These are phyloP conservation scores for Ensete ventricosum DNA, from an alignment of 176 grass and related monocot species.

Conservation along the genomic window DNA sequence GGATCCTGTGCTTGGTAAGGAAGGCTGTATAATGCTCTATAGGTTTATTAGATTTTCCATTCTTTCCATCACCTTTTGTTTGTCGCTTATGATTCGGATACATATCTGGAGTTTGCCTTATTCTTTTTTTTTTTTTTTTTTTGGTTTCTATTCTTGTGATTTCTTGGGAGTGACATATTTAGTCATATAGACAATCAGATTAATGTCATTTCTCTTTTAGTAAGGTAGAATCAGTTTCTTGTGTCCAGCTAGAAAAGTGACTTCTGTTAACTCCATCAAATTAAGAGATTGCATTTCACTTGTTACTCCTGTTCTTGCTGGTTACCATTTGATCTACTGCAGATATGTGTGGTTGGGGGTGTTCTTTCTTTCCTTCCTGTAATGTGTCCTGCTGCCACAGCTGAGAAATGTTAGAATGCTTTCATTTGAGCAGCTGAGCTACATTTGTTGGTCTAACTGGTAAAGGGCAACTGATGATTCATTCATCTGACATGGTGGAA, in stretches of 20 bases:
- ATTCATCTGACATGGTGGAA: no score
- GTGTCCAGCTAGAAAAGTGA: not conserved
- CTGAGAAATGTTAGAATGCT: no score
- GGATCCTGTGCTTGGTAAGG: not conserved
- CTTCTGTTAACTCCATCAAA: not conserved
- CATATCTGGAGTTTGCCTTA: not conserved
- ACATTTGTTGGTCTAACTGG: no score
- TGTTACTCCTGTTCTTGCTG: not conserved
- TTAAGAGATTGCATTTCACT: not conserved
- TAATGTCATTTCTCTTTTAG: not conserved
- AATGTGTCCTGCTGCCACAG: no score
- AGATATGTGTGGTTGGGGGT: not conserved
- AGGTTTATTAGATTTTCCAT: slow-evolving; percentile 12
- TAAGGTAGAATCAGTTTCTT: not conserved
- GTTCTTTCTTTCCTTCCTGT: not conserved
- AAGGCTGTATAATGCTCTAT: not conserved
- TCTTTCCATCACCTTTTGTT: slow-evolving; percentile 1
- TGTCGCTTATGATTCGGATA: slow-evolving; percentile 11
- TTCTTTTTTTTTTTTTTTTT: not conserved
- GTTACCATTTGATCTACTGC: no score
- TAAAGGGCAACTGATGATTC: no score
- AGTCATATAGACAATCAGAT: not conserved
- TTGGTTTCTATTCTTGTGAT: not conserved
- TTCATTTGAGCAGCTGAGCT: no score
- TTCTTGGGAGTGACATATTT: not conserved